A percentile compares a stretch with the other conserved stretches of the same genome.
Evolutionary conservation across 306 rosid species (phyloP).

Genomic region (Acacia confusa): DNA sequence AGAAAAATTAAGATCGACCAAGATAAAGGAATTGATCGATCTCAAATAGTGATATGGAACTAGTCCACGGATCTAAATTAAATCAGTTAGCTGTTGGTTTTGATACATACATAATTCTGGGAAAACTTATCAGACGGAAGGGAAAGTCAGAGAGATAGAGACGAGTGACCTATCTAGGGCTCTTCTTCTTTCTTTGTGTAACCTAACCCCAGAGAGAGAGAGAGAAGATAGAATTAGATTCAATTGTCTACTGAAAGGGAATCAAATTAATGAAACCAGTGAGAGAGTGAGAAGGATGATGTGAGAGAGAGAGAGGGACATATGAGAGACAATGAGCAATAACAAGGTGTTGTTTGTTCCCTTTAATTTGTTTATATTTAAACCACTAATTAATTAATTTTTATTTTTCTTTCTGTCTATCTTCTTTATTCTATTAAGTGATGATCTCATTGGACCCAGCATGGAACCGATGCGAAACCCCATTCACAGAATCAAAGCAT

Average conservation of each 20-base stretch:
- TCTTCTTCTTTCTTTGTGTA: neutral
- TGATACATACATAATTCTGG: neutral
- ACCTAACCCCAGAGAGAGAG: constrained; percentile 29
- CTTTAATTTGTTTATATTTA: neutral
- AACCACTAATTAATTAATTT: neutral
- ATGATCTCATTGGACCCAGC: constrained; percentile 34
- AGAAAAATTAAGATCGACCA: neutral
- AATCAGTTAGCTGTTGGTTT: neutral
- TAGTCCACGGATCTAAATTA: neutral
- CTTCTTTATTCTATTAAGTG: constrained; percentile 18
- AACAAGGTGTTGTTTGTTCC: neutral
- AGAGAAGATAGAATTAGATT: constrained; percentile 46
- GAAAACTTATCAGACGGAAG: neutral
- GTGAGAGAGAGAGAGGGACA: neutral
- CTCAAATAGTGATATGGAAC: neutral
- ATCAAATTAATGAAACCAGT: constrained; percentile 37
- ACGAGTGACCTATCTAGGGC: constrained; percentile 10
- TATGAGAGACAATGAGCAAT: neutral
- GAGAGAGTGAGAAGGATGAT: neutral
- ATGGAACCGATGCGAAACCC: constrained; percentile 59
- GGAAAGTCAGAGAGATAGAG: neutral
- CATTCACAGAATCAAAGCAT: constrained; percentile 48
- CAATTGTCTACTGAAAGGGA: constrained; percentile 37
- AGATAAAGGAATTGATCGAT: neutral
- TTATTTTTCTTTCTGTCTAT: neutral